phyloP scores from a whole-genome alignment of 2,329 filamentous ascomycete genomes.

The Ophiostoma sp. region DNA sequence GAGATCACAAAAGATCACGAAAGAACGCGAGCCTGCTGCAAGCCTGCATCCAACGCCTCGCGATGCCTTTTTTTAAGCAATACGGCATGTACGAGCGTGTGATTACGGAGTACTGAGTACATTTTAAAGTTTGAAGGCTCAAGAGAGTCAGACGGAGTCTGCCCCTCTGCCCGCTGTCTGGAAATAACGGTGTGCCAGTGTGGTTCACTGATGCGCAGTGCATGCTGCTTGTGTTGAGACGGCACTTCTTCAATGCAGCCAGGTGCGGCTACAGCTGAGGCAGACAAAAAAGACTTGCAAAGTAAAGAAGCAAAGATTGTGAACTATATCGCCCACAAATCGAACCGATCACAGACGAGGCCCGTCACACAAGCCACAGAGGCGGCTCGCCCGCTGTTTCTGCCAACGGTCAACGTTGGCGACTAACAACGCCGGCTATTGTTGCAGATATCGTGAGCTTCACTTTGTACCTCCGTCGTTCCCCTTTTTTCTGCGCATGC shows the following conservation, averaged over 20 bases:
- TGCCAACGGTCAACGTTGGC: neutral
- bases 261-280: neutral
- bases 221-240: neutral
- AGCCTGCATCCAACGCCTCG: neutral
- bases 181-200: neutral
- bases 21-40: neutral
- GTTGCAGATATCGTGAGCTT: neutral
- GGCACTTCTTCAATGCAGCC: neutral
- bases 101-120: neutral
- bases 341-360: neutral
- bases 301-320: neutral
- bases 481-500: neutral
- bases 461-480: neutral
- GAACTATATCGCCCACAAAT: too few relatives aligned
- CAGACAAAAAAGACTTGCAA: neutral
- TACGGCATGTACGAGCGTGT: slow-evolving; percentile 4
- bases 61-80: neutral
- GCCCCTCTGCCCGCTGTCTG: neutral
- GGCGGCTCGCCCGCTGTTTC: neutral
- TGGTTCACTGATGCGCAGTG: neutral
- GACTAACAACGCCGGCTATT: neutral
- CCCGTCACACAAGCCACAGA: neutral
- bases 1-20: neutral
- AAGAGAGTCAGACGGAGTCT: neutral
- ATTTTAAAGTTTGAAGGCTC: too few relatives aligned